Evolutionary conservation across 148 eudicot species (phyloP).

Genomic region (Chenopodium album): DNA sequence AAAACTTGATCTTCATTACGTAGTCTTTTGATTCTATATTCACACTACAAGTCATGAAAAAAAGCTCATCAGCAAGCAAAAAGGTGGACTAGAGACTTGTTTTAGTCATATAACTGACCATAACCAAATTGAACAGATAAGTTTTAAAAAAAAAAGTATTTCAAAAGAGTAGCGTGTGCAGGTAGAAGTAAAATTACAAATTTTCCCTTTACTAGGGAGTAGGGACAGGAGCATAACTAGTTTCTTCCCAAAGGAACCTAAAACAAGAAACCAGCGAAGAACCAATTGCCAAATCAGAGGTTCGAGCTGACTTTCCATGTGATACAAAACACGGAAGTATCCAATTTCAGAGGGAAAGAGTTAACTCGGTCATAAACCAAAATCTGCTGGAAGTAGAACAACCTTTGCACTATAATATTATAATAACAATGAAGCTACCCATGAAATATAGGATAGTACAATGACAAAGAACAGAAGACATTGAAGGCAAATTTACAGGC

Average conservation of each 20-base stretch:
- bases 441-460: neutral
- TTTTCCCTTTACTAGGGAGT: neutral
- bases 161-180: neutral
- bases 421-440: neutral
- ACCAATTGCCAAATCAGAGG: neutral
- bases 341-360: neutral
- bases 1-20: slow-evolving; percentile 70
- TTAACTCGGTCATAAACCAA: neutral
- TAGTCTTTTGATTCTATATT: slow-evolving; percentile 74
- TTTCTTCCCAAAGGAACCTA: neutral
- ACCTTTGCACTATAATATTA: neutral
- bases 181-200: neutral
- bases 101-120: neutral
- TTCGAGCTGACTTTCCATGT: neutral
- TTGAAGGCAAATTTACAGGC: neutral
- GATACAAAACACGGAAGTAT: neutral
- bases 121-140: neutral
- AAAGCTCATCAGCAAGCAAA: slow-evolving; percentile 7
- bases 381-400: neutral
- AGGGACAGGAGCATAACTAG: neutral
- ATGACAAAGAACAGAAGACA: neutral
- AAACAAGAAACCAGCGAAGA: neutral
- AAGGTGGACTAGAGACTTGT: slow-evolving; percentile 1
- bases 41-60: slow-evolving; percentile 52
- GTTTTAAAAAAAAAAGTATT: neutral